Evolutionary conservation across 495 filamentous ascomycete genomes (phyloP).

Genomic region (Diplogelasinospora grovesii): DNA sequence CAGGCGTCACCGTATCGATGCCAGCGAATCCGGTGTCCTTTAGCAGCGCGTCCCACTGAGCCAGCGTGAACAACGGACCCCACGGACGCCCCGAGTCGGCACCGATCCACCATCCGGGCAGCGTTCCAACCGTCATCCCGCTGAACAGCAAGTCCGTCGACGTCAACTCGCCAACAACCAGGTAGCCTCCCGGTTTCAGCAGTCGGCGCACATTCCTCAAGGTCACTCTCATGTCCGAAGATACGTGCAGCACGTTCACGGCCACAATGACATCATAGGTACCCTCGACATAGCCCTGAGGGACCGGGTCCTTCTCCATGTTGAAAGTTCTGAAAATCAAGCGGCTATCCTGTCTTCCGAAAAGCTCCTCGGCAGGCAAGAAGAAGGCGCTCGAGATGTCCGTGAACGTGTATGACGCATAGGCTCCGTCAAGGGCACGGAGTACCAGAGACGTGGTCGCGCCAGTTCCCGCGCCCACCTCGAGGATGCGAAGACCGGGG

Average conservation of each 20-base stretch:
- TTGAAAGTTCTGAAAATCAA: slow-evolving; percentile 44
- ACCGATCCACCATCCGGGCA: slow-evolving; percentile 51
- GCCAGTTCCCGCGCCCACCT: slow-evolving; percentile 40
- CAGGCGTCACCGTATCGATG: slow-evolving; percentile 31
- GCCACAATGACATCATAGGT: slow-evolving; percentile 48
- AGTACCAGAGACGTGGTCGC: slow-evolving; percentile 33
- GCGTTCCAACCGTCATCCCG: slow-evolving; percentile 31
- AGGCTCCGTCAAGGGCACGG: slow-evolving; percentile 10
- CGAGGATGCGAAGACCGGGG: no score
- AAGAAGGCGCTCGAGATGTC: slow-evolving; percentile 43
- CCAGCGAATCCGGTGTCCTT: slow-evolving; percentile 40
- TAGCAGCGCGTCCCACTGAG: slow-evolving; percentile 36
- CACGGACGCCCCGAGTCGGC: slow-evolving; percentile 30
- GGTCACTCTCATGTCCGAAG: slow-evolving; percentile 28
- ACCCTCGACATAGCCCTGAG: slow-evolving; percentile 37
- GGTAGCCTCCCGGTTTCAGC: slow-evolving; percentile 48
- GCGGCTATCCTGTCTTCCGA: slow-evolving; percentile 25
- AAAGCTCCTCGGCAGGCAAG: slow-evolving; percentile 17
- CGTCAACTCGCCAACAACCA: slow-evolving; percentile 43
- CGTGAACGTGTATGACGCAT: slow-evolving; percentile 44
- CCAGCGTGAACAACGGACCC: slow-evolving; percentile 28
- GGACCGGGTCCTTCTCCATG: slow-evolving; percentile 28
- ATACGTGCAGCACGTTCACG: slow-evolving; percentile 43
- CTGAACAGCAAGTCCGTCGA: slow-evolving; percentile 24
- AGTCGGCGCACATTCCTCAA: slow-evolving; percentile 37